Percentiles rank a stretch among this genome's conserved stretches.
phyloP scores from a whole-genome alignment of 495 filamentous ascomycete genomes.

The Hypoxylon lienhwacheense region DNA sequence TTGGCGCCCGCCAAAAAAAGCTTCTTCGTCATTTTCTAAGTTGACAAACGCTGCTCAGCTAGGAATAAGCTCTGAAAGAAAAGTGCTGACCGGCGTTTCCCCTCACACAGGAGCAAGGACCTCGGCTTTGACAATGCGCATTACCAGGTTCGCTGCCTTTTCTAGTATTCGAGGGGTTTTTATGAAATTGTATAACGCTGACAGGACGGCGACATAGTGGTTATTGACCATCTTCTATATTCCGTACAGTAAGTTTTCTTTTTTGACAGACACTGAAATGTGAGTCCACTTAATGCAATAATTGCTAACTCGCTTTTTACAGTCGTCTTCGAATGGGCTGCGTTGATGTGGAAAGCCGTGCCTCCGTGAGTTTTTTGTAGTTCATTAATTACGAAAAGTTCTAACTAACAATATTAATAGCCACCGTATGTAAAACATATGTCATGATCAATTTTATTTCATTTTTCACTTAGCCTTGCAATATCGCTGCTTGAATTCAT shows the following conservation, averaged over 20 bases:
- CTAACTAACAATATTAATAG: slow-evolving; percentile 29
- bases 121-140: slow-evolving; percentile 46
- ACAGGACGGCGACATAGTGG: slow-evolving; percentile 52
- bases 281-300: neutral
- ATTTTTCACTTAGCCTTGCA: neutral
- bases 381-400: too few species aligned
- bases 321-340: slow-evolving; percentile 68
- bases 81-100: neutral
- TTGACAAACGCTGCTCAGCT: neutral
- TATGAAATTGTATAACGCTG: neutral
- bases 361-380: slow-evolving; percentile 43
- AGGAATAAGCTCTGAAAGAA: neutral
- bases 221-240: slow-evolving; percentile 80
- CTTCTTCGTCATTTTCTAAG: neutral
- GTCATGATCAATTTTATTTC: neutral
- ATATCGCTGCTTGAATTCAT: too few species aligned
- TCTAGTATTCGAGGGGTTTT: too few species aligned
- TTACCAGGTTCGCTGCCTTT: slow-evolving; percentile 41
- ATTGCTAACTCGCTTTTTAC: slow-evolving; percentile 40
- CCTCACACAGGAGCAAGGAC: slow-evolving; percentile 32
- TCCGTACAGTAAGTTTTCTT: slow-evolving; percentile 49
- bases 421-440: slow-evolving; percentile 32
- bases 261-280: neutral
- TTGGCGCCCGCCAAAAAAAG: neutral
- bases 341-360: slow-evolving; percentile 72